A percentile compares a stretch with the other conserved stretches of the same genome.
These are phyloP conservation scores for Angomonas deanei DNA, from an alignment of 208 protist species.

Conservation along the genomic window DNA sequence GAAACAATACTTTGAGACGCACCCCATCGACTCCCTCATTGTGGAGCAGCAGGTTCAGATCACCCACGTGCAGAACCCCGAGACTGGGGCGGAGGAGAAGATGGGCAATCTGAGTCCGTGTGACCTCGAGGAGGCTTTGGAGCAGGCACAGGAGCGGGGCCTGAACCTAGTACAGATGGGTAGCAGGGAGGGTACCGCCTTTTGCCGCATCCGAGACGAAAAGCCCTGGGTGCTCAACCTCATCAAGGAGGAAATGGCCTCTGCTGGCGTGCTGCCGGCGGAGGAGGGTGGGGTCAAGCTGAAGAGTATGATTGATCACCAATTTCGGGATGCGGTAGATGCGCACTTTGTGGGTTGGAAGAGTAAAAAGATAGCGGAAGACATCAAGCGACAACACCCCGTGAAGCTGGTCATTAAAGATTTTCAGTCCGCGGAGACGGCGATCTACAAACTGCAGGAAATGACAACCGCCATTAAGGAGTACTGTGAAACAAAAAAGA, in stretches of 20 bases:
- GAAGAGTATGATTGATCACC: slow-evolving; percentile 56
- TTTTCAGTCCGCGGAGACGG: slow-evolving; percentile 68
- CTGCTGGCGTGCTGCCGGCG: neutral
- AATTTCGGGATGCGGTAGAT: slow-evolving; percentile 85
- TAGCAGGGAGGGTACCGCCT: slow-evolving; percentile 55
- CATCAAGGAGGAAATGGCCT: slow-evolving; percentile 59
- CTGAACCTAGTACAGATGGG: slow-evolving; percentile 88
- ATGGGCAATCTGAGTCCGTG: slow-evolving; percentile 61
- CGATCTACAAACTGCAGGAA: slow-evolving; percentile 71
- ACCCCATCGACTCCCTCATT: slow-evolving; percentile 79
- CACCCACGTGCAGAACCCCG: slow-evolving; percentile 78
- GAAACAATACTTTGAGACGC: slow-evolving; percentile 50
- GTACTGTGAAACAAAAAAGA: slow-evolving; percentile 44
- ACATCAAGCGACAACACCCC: slow-evolving; percentile 64
- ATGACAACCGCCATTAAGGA: slow-evolving; percentile 74
- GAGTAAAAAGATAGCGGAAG: slow-evolving; percentile 82
- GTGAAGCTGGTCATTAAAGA: slow-evolving; percentile 80
- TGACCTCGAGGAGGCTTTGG: slow-evolving; percentile 57
- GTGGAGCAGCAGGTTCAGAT: slow-evolving; percentile 56
- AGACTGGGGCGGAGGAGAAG: slow-evolving; percentile 67
- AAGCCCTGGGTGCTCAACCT: slow-evolving; percentile 45
- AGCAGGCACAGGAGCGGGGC: slow-evolving; percentile 44
- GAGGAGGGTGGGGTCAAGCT: slow-evolving; percentile 12
- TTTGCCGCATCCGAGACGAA: slow-evolving; percentile 77
- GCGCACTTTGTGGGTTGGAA: slow-evolving; percentile 86